Conservation (phyloP, 306 rosid genomes). For the Quillaja saponaria region DNA sequence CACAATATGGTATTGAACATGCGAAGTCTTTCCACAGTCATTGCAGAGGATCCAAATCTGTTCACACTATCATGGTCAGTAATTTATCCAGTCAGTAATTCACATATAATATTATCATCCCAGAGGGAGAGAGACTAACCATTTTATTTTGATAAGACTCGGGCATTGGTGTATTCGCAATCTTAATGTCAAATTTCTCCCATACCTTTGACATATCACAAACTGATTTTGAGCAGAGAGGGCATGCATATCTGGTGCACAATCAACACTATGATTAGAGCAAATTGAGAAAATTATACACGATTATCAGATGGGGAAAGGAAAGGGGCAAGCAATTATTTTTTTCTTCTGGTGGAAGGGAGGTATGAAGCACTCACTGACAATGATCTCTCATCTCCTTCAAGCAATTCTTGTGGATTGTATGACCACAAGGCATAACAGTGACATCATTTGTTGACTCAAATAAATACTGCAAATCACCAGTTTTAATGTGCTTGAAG, state of each 20-base stretch:
- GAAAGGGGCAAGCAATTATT: background rate
- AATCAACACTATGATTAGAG: slow-evolving; percentile 2
- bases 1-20: slow-evolving; percentile 65
- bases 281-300: background rate
- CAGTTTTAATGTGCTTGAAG: slow-evolving; percentile 7
- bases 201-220: slow-evolving; percentile 92
- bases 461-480: slow-evolving; percentile 67
- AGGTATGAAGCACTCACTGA: slow-evolving; percentile 52
- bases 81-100: too few relatives aligned
- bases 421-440: slow-evolving; percentile 84
- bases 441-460: slow-evolving; percentile 63
- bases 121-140: slow-evolving; percentile 34
- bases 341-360: background rate
- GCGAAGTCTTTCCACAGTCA: slow-evolving; percentile 67
- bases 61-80: background rate
- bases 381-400: slow-evolving; percentile 79
- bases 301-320: background rate
- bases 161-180: slow-evolving; percentile 79
- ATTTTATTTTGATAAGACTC: slow-evolving; percentile 55
- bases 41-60: slow-evolving; percentile 92
- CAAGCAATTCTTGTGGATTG: slow-evolving; percentile 71
- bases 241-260: slow-evolving; percentile 70
- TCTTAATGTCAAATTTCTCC: slow-evolving; percentile 81
- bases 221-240: slow-evolving; percentile 83
- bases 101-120: slow-evolving; percentile 2